These are phyloP conservation scores for Coemansia sp. DNA, from an alignment of 192 early-diverging fungal species.

Conservation along the genomic window DNA sequence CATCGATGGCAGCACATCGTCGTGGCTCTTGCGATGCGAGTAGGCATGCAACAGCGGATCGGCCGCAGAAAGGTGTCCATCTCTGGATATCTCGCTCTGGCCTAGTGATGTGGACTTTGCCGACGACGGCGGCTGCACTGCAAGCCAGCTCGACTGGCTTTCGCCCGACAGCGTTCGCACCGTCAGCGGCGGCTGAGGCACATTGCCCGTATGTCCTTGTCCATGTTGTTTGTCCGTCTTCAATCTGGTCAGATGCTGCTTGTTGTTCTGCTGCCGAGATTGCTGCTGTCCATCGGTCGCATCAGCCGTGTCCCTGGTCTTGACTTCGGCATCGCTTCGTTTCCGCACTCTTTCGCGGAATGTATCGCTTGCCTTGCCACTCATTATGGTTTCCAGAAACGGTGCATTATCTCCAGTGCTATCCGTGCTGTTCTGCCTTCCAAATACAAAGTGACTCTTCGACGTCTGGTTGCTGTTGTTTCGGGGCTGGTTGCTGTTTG, in stretches of 20 bases:
- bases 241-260: not conserved
- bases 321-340: slow-evolving; percentile 48
- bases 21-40: slow-evolving; percentile 29
- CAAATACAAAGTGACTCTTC: not conserved
- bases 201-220: not conserved
- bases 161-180: slow-evolving; percentile 6
- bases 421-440: not conserved
- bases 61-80: too few species aligned
- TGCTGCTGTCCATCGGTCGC: not conserved
- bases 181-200: not conserved
- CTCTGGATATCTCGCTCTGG: not conserved
- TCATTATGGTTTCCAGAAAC: slow-evolving; percentile 2
- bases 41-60: not conserved
- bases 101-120: not conserved
- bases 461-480: not conserved
- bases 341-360: slow-evolving; percentile 20
- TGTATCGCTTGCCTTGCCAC: not conserved
- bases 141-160: slow-evolving; percentile 10
- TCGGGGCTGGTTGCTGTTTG: slow-evolving; percentile 25
- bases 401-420: not conserved
- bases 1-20: slow-evolving; percentile 10
- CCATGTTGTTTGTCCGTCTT: not conserved
- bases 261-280: not conserved
- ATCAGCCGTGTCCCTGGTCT: slow-evolving; percentile 22
- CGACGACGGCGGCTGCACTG: not conserved